Evolutionary conservation across 2,329 filamentous ascomycete species (phyloP).

Genomic region (Leptoxyphium fumago): DNA sequence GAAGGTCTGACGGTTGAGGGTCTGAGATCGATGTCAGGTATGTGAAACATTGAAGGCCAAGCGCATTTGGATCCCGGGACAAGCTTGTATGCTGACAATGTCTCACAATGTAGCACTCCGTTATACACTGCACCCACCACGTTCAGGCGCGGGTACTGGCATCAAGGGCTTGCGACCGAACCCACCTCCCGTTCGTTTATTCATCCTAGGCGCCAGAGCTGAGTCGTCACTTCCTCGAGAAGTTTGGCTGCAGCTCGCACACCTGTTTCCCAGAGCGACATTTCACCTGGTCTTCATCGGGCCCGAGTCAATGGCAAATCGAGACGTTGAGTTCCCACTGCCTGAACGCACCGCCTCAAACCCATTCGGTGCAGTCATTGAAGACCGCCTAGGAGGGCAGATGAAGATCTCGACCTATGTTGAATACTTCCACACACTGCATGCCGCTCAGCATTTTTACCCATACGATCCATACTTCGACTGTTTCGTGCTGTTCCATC

Average conservation of each 20-base stretch:
- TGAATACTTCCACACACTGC: constrained; percentile 94
- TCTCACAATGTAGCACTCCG: constrained; percentile 50
- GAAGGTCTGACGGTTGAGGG: constrained; percentile 70
- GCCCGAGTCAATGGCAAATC: constrained; percentile 88
- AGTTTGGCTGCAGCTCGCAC: constrained; percentile 85
- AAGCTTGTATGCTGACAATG: not conserved
- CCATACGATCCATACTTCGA: constrained; percentile 98
- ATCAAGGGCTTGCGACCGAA: constrained; percentile 70
- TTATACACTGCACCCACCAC: constrained; percentile 84
- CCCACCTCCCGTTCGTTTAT: constrained; percentile 78
- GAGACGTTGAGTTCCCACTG: constrained; percentile 82
- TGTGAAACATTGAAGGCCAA: constrained; percentile 19
- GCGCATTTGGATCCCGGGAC: not conserved
- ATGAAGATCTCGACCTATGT: constrained; percentile 98
- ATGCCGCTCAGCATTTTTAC: constrained; percentile 77
- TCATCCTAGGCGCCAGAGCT: constrained; percentile 88
- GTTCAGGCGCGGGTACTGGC: constrained; percentile 55
- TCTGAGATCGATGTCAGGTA: constrained; percentile 84
- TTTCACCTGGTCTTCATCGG: constrained; percentile 92
- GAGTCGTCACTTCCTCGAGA: constrained; percentile 90
- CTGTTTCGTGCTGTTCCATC: constrained; percentile 93
- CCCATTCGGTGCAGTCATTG: constrained; percentile 85
- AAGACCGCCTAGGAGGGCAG: constrained; percentile 73
- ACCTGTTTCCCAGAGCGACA: constrained; percentile 83
- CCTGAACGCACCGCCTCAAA: constrained; percentile 73